Evolutionary conservation across 306 rosid genomes (phyloP), one percentile per base, ranked within the genome.

Genomic region (Casuarina cunninghamiana): DNA sequence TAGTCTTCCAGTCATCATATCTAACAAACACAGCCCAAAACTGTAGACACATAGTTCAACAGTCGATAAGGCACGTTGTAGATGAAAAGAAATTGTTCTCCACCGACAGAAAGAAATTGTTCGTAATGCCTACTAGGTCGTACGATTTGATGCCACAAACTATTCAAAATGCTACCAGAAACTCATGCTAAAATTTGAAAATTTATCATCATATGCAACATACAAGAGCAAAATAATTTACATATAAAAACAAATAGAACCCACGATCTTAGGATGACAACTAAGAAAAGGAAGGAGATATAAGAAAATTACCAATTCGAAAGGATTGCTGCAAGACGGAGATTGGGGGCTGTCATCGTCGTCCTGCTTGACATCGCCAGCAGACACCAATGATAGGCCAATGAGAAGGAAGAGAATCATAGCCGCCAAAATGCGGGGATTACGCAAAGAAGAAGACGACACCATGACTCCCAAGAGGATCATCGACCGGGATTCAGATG

Each of bases 241-340:
- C 69, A n/a, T 10, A 60, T 35, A 48, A 57, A 60, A 19, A n/a
- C 38, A 10, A 55, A 42, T 19, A 67, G 8, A 58, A 69, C 43
- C 44, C 37, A 21, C 62, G 69, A 53, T 17, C 58, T 5, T 68
- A 5, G 1, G n/a, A 55, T 41, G 17, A 62, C 39, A 77, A 39
- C 39, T 48, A 53, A 17, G 12, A 15, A 51, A 38, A 53, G 21
- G 6, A 35, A 38, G 7, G 43, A 43, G 19, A 50, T 69, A 10
- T 11, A 16, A 71, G 37, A 7, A 62, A 2, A 38, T 19, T 90
- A 94, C 99, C 99, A 91, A 84, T 73, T 87, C 83, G 58, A 78
- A 86, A 46, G 97, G 90, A 78, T 95, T 92, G 72, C 81, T 50
- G 89, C 99, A 95, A 26, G 84, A 74, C 10, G 87, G 81, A 32